Percentiles rank a stretch among this genome's conserved stretches.
These are phyloP conservation scores for Acer campestre DNA, from an alignment of 345 rosid genomes.

Conservation along the genomic window DNA sequence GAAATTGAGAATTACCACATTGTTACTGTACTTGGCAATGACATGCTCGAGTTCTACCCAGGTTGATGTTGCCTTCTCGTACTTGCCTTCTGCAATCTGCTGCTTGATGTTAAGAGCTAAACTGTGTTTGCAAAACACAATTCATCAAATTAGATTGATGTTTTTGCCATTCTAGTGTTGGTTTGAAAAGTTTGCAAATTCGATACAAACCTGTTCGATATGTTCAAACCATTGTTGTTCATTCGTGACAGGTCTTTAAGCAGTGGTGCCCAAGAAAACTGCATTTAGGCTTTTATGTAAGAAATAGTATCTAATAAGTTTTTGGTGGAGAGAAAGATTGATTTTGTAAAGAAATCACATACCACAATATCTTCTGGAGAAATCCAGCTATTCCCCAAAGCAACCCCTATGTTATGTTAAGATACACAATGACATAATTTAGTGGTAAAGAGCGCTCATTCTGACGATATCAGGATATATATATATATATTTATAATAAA, in stretches of 20 bases:
- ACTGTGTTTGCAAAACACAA: constrained; percentile 10
- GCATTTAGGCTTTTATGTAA: background rate
- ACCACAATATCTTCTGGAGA: constrained; percentile 53
- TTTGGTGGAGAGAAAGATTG: background rate
- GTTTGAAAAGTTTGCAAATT: background rate
- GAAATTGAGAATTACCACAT: constrained; percentile 28
- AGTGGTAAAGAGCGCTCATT: too few relatives aligned
- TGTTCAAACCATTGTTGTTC: constrained; percentile 26
- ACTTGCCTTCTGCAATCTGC: constrained; percentile 35
- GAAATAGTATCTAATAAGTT: background rate
- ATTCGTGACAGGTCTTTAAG: constrained; percentile 47
- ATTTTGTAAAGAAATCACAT: background rate
- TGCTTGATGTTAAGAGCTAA: constrained; percentile 35
- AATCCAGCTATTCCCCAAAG: constrained; percentile 53
- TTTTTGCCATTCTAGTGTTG: background rate
- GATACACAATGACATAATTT: background rate
- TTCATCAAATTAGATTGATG: background rate
- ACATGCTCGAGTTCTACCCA: constrained; percentile 30
- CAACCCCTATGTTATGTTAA: constrained; percentile 38
- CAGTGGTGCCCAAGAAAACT: constrained; percentile 54
- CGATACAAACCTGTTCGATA: constrained; percentile 27
- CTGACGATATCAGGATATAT: too few relatives aligned
- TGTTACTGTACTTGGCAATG: constrained; percentile 25
- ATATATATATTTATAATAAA: too few relatives aligned
- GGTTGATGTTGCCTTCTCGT: constrained; percentile 31